Conservation (phyloP, 1,284 basidiomycete genomes). For the Hypsizygus ulmarius region DNA sequence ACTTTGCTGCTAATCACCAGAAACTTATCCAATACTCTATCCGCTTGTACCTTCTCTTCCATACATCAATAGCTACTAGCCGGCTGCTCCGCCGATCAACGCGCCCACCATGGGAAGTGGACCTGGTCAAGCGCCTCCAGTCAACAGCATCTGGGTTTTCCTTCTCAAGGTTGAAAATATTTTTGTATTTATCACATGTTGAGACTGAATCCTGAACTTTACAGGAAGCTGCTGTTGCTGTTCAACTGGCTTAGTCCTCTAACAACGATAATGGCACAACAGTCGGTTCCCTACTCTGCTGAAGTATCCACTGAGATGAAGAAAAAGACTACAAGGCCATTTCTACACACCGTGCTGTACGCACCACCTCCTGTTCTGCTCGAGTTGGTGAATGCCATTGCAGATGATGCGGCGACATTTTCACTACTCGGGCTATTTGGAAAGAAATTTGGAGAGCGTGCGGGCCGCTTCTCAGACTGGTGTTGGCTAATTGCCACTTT, state of each 20-base stretch:
- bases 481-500: slow-evolving; percentile 79
- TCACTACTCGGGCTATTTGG: slow-evolving; percentile 68
- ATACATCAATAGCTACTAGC: slow-evolving; percentile 47
- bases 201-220: slow-evolving; percentile 2
- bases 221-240: slow-evolving; percentile 72
- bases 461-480: slow-evolving; percentile 74
- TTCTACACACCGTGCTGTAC: slow-evolving; percentile 70
- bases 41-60: slow-evolving; percentile 69
- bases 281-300: slow-evolving; percentile 55
- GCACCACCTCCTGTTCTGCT: slow-evolving; percentile 81
- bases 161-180: slow-evolving; percentile 54
- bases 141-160: slow-evolving; percentile 66
- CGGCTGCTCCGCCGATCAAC: slow-evolving; percentile 42
- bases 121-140: slow-evolving; percentile 55
- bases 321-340: slow-evolving; percentile 41
- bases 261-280: slow-evolving; percentile 62
- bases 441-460: slow-evolving; percentile 59
- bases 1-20: slow-evolving; percentile 33
- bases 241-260: slow-evolving; percentile 81
- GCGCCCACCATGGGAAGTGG: slow-evolving; percentile 51
- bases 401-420: slow-evolving; percentile 75
- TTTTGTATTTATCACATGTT: background rate
- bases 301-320: slow-evolving; percentile 35
- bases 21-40: slow-evolving; percentile 83
- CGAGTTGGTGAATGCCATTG: slow-evolving; percentile 66